Percentiles rank a stretch among this genome's conserved stretches.
Evolutionary conservation across 2,329 filamentous ascomycete genomes (phyloP).

Genomic region (Xylariaceae sp.): DNA sequence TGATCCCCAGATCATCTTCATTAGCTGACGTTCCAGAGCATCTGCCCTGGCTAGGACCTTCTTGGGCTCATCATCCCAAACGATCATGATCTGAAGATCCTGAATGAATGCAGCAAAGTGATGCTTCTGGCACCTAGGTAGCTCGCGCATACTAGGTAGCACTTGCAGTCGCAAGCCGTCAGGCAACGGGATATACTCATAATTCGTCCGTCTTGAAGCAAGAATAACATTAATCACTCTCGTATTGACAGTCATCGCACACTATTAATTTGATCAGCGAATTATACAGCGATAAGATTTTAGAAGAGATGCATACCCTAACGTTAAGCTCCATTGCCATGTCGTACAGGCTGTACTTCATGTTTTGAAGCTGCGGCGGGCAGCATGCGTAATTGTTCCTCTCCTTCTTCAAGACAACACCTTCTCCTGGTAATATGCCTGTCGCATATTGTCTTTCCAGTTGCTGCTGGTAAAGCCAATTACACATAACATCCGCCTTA

Average conservation of each 20-base stretch:
- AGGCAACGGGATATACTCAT: constrained; percentile 63
- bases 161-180: constrained; percentile 67
- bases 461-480: constrained; percentile 67
- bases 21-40: constrained; percentile 58
- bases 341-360: constrained; percentile 44
- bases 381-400: constrained; percentile 47
- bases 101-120: constrained; percentile 70
- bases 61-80: constrained; percentile 68
- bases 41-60: constrained; percentile 58
- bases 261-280: constrained; percentile 48
- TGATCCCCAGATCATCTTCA: constrained; percentile 63
- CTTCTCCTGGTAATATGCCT: constrained; percentile 45
- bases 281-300: background rate
- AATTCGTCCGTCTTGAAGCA: constrained; percentile 48
- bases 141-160: constrained; percentile 59
- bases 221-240: constrained; percentile 67
- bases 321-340: constrained; percentile 49
- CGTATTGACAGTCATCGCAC: constrained; percentile 72
- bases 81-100: constrained; percentile 62
- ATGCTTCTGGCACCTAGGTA: constrained; percentile 67
- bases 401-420: constrained; percentile 48
- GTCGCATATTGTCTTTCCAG: constrained; percentile 54
- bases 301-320: constrained; percentile 37
- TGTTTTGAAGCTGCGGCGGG: constrained; percentile 45
- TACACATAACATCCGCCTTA: constrained; percentile 67